These are phyloP conservation scores for Harrya chromipes DNA, from an alignment of 768 basidiomycete species.

Conservation along the genomic window DNA sequence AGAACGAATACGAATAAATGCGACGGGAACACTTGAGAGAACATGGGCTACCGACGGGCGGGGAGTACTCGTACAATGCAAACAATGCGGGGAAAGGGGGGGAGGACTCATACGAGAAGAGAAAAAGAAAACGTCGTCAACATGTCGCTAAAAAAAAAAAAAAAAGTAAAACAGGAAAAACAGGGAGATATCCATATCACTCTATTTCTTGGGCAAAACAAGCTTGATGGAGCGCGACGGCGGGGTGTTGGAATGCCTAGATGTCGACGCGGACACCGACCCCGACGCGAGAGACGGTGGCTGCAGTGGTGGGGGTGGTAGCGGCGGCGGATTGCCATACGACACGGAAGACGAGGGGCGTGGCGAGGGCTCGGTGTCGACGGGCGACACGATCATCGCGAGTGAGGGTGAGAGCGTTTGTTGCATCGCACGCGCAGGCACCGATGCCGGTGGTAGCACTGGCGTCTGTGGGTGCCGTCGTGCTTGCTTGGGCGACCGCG, in stretches of 20 bases:
- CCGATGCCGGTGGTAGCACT: conserved; percentile 23
- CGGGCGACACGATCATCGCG: conserved; percentile 35
- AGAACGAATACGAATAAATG: too few species aligned
- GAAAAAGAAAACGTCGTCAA: background rate
- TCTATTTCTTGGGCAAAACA: conserved; percentile 31
- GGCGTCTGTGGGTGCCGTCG: conserved; percentile 35
- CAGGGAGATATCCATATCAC: background rate
- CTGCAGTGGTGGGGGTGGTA: conserved; percentile 14
- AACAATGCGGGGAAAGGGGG: too few species aligned
- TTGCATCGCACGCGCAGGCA: conserved; percentile 31
- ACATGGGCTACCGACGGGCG: too few species aligned
- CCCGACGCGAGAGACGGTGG: background rate
- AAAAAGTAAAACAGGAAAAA: background rate
- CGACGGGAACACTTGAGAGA: too few species aligned
- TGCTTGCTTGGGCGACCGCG: conserved; percentile 33
- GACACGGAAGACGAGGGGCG: conserved; percentile 29
- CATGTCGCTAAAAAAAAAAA: background rate
- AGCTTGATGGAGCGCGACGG: conserved; percentile 31
- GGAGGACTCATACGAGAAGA: background rate
- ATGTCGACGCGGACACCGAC: background rate
- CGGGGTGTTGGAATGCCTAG: conserved; percentile 26
- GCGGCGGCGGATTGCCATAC: conserved; percentile 12
- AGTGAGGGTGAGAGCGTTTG: conserved; percentile 34
- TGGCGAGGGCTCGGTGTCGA: conserved; percentile 33
- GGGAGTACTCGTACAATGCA: too few species aligned